Evolutionary conservation across 176 grass and related monocot genomes (phyloP).

Genomic region (Musa beccarii): DNA sequence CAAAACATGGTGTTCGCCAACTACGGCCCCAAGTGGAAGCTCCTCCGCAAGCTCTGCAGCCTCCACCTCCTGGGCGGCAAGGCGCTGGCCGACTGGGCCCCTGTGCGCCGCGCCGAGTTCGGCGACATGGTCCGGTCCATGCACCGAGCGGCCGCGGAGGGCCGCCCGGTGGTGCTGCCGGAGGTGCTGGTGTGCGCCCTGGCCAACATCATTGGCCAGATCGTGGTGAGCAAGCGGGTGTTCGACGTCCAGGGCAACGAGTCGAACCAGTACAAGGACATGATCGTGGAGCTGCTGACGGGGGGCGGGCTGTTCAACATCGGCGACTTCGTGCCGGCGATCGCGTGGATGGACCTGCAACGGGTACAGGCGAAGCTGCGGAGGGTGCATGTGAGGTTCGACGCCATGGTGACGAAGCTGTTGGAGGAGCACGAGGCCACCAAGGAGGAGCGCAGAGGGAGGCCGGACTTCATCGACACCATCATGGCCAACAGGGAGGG

Average conservation of each 20-base stretch:
- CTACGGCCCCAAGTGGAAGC: constrained; percentile 1
- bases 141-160: background rate
- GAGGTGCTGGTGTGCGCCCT: background rate
- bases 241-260: background rate
- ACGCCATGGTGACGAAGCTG: background rate
- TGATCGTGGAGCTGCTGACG: constrained; percentile 1
- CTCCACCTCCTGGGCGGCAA: constrained; percentile 5
- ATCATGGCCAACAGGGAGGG: constrained; percentile 3
- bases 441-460: background rate
- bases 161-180: background rate
- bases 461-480: background rate
- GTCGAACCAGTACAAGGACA: constrained; percentile 7
- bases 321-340: constrained; percentile 2
- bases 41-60: background rate
- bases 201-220: background rate
- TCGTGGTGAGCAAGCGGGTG: background rate
- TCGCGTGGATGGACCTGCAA: constrained; percentile 4
- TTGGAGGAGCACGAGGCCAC: background rate
- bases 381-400: background rate
- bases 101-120: background rate
- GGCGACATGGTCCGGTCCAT: background rate
- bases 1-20: constrained; percentile 4
- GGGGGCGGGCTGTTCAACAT: constrained; percentile 3
- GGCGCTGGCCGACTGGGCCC: background rate
- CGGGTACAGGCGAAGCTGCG: background rate